Evolutionary conservation across 2,329 filamentous ascomycete species (phyloP).

Genomic region (Xylariaceae sp.): DNA sequence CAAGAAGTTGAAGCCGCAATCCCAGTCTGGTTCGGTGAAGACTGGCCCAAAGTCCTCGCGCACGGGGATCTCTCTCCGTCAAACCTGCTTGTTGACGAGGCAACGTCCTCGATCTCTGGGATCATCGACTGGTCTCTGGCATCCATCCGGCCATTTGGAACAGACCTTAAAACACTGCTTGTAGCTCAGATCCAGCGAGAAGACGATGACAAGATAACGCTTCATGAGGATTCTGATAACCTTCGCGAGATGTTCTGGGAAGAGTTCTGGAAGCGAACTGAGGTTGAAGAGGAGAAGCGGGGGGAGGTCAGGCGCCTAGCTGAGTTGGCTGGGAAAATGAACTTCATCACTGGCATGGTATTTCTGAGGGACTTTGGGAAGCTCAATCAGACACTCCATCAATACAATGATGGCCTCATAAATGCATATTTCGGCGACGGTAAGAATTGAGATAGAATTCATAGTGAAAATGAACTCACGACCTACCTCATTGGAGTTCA

Average conservation of each 20-base stretch:
- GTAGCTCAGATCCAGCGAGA: constrained; percentile 27
- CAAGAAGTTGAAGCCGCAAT: constrained; percentile 7
- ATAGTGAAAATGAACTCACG: too few relatives aligned
- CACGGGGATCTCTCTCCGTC: constrained; percentile 31
- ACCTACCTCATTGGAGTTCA: too few relatives aligned
- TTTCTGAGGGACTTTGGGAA: too few relatives aligned
- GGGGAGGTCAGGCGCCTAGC: too few relatives aligned
- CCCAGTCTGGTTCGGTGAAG: constrained; percentile 24
- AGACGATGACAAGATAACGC: constrained; percentile 24
- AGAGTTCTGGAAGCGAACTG: constrained; percentile 27
- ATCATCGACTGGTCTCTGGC: constrained; percentile 32
- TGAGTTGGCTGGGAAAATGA: too few relatives aligned
- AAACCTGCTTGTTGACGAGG: constrained; percentile 29
- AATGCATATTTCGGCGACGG: too few relatives aligned
- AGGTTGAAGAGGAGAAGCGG: constrained; percentile 18
- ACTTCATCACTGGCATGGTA: too few relatives aligned
- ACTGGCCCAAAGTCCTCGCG: constrained; percentile 31
- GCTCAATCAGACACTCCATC: too few relatives aligned
- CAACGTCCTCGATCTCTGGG: constrained; percentile 24
- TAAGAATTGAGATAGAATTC: too few relatives aligned
- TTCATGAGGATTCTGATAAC: constrained; percentile 23
- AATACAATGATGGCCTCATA: too few relatives aligned
- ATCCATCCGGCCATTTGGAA: constrained; percentile 21
- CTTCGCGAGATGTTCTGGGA: constrained; percentile 27
- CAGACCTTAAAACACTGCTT: constrained; percentile 20